phyloP scores from a whole-genome alignment of 495 filamentous ascomycete species.

The Achaetomiella virescens region DNA sequence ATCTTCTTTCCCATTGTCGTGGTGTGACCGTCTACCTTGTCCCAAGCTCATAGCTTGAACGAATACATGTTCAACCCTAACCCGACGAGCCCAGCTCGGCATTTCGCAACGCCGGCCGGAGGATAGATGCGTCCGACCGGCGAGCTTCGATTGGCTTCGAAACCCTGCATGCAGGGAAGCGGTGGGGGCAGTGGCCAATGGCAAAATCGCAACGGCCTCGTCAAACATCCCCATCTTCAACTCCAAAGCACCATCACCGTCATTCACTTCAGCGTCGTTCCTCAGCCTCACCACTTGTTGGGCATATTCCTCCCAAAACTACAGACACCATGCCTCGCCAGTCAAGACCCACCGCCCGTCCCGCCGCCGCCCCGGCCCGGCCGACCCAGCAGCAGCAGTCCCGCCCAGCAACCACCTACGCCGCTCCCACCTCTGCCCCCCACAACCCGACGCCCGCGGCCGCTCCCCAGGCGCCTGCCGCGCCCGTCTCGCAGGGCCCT shows the following conservation, averaged over 20 bases:
- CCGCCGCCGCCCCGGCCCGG: slow-evolving; percentile 53
- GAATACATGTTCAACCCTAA: slow-evolving; percentile 1
- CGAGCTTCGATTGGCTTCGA: slow-evolving; percentile 27
- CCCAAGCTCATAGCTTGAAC: no score
- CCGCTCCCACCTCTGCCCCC: slow-evolving; percentile 40
- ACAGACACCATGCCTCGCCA: slow-evolving; percentile 68
- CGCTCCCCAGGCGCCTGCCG: slow-evolving; percentile 24
- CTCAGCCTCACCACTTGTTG: neutral
- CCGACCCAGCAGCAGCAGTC: slow-evolving; percentile 55
- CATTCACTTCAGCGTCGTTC: neutral
- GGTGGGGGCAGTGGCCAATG: slow-evolving; percentile 22
- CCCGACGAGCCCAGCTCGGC: neutral
- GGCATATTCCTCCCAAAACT: slow-evolving; percentile 3
- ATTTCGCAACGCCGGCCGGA: neutral
- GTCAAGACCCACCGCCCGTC: slow-evolving; percentile 57
- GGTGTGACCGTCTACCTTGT: no score
- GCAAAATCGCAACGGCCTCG: slow-evolving; percentile 16
- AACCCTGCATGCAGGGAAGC: neutral
- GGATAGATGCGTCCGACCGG: neutral
- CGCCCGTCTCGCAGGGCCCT: slow-evolving; percentile 49
- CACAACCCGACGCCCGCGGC: slow-evolving; percentile 45
- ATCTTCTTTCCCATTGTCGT: no score
- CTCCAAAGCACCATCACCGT: slow-evolving; percentile 1
- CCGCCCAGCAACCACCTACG: slow-evolving; percentile 60
- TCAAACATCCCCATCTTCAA: neutral